Evolutionary conservation across 805 yeast species (phyloP).

Genomic region (Candida montana): DNA sequence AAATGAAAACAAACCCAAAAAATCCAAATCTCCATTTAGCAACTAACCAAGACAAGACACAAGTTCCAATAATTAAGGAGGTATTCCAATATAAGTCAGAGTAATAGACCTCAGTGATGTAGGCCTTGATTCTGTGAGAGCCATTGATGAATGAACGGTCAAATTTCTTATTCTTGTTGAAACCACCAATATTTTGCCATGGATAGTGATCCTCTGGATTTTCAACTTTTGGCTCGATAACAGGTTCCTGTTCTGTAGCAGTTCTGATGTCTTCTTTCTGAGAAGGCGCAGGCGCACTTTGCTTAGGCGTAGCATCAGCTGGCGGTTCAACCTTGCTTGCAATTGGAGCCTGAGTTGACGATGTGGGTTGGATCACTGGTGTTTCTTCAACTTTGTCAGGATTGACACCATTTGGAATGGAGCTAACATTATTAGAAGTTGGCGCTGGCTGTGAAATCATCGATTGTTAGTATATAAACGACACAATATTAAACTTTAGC

Average conservation of each 20-base stretch:
- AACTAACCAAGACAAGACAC: constrained; percentile 64
- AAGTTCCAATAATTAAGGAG: constrained; percentile 58
- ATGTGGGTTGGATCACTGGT: neutral
- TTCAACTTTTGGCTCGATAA: neutral
- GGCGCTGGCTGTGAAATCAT: neutral
- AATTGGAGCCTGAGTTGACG: neutral
- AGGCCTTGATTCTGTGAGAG: constrained; percentile 44
- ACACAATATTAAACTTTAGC: too few species aligned
- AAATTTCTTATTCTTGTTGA: constrained; percentile 22
- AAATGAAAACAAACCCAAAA: constrained; percentile 54
- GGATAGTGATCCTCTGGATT: constrained; percentile 23
- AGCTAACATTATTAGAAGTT: neutral
- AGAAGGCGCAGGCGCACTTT: too few species aligned
- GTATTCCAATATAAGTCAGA: constrained; percentile 73
- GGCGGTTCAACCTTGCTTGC: neutral
- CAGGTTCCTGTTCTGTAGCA: neutral
- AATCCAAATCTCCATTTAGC: constrained; percentile 63
- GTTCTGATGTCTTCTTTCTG: too few species aligned
- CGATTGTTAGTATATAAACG: neutral
- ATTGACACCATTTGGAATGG: neutral
- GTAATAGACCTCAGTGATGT: constrained; percentile 61
- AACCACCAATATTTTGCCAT: constrained; percentile 31
- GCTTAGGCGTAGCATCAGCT: neutral
- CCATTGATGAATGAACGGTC: constrained; percentile 21
- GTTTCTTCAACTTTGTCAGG: neutral